Evolutionary conservation across 2,329 filamentous ascomycete species (phyloP), one percentile per base, ranked within the genome.

Genomic region (Penicillium sp.): DNA sequence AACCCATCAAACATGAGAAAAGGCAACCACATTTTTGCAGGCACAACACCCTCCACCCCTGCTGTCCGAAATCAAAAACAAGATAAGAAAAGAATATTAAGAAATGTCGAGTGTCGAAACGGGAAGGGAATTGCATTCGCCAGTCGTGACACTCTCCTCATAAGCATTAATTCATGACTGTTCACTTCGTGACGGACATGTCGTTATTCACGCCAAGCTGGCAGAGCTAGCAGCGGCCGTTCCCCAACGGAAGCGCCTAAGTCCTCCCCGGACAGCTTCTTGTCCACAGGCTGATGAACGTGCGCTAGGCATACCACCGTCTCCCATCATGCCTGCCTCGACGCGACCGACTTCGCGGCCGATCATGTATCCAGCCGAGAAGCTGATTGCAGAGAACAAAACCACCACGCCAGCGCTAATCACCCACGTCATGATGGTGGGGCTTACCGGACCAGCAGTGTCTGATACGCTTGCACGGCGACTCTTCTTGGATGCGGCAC

Each of bases 381-480:
- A 85, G 56, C 79, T 81, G 51, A 84, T 75, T 2, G 81, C 81
- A 13, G 78, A 81, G 45, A 84, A 77, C 0, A 84, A 71, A 2
- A 84, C 78, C 1, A 84, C 78, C 14, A 84, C 80, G 2, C 81
- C 80, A 0, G 81, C 81, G 40, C 79, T 81, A 38, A 84, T 76
- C 4, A 84, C 77, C 81, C 81, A 85, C 0, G 81, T 83, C 55
- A 84, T 75, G 7, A 84, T 67, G 0, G 81, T 84, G 0, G 81
- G 81, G 26, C 73, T 78, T 47, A 80, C 72, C 6, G 65, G 43
- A 1, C 64, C 54, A 3, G 62, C 56, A 5, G 63, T 57, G 14
- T 71, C 65, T 2, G 60, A 46, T 31, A 64, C 44, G 31, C 50
- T 61, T 4, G 58, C 47, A 6, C 62, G 66, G 13, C 64, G 68